These are phyloP conservation scores for Phyllostachys edulis DNA, from an alignment of 176 grass and related monocot species.

Conservation along the genomic window DNA sequence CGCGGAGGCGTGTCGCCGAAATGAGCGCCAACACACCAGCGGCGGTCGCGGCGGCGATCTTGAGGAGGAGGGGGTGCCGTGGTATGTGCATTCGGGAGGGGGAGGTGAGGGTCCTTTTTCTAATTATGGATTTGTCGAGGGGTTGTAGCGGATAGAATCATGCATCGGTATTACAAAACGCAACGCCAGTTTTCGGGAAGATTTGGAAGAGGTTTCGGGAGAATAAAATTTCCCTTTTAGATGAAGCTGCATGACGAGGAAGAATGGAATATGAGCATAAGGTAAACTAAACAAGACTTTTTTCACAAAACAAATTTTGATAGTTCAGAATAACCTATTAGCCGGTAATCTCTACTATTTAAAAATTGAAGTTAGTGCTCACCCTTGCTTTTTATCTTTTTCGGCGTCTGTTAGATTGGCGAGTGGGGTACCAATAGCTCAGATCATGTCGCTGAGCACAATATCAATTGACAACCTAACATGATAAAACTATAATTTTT, in stretches of 20 bases:
- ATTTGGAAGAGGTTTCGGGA: not conserved
- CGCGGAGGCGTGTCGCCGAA: constrained; percentile 37
- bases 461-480: too few relatives aligned
- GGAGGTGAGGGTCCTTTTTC: not conserved
- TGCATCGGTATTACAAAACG: not conserved
- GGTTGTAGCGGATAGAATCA: not conserved
- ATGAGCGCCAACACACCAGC: constrained; percentile 52
- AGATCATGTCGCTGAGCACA: too few relatives aligned
- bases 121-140: not conserved
- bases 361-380: too few relatives aligned
- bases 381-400: too few relatives aligned
- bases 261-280: constrained; percentile 36
- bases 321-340: too few relatives aligned
- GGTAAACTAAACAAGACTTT: too few relatives aligned
- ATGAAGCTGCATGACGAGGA: constrained; percentile 33
- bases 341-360: too few relatives aligned
- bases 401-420: too few relatives aligned
- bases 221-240: constrained; percentile 31
- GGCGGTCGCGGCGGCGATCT: constrained; percentile 56
- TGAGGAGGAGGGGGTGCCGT: constrained; percentile 58
- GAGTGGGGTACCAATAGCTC: too few relatives aligned
- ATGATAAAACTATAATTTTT: too few relatives aligned
- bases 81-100: constrained; percentile 24
- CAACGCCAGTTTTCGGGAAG: not conserved
- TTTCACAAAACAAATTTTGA: too few relatives aligned